Conservation (phyloP, 371 early-diverging fungal species). For the Mucor circinelloides region DNA sequence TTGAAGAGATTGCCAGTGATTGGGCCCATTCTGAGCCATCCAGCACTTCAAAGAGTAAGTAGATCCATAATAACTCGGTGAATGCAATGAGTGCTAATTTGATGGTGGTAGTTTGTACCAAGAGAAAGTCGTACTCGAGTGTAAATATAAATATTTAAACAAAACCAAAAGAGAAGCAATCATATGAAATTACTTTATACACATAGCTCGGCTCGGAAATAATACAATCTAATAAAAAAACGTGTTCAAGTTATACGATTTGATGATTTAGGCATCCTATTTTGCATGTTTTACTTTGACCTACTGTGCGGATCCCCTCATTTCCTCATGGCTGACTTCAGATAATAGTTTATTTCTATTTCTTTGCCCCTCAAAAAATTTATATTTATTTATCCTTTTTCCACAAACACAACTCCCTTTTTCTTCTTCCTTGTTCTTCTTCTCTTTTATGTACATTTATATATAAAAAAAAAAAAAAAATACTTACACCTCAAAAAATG, state of each 20-base stretch:
- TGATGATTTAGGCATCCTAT: not conserved
- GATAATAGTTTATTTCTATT: not conserved
- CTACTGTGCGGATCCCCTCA: not conserved
- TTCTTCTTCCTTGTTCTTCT: not conserved
- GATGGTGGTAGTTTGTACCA: constrained; percentile 19
- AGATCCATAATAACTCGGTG: not conserved
- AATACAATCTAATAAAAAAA: not conserved
- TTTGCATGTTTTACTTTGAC: constrained; percentile 2
- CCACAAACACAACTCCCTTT: constrained; percentile 1
- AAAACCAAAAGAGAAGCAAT: not conserved
- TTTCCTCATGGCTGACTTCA: not conserved
- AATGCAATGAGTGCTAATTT: not conserved
- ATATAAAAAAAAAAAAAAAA: not conserved
- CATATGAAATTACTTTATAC: not conserved
- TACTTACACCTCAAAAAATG: not conserved
- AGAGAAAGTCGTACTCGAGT: constrained; percentile 34
- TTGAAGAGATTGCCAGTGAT: constrained; percentile 87
- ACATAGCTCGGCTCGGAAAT: constrained; percentile 5
- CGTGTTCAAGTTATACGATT: not conserved
- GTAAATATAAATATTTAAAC: constrained; percentile 16
- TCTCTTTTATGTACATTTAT: constrained; percentile 6
- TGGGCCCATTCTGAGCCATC: constrained; percentile 82
- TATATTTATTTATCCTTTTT: constrained; percentile 3
- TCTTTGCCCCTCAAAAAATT: not conserved
- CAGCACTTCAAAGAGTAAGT: constrained; percentile 77